Evolutionary conservation across 192 early-diverging fungal species (phyloP).

Genomic region (Obelidium mucronatum): DNA sequence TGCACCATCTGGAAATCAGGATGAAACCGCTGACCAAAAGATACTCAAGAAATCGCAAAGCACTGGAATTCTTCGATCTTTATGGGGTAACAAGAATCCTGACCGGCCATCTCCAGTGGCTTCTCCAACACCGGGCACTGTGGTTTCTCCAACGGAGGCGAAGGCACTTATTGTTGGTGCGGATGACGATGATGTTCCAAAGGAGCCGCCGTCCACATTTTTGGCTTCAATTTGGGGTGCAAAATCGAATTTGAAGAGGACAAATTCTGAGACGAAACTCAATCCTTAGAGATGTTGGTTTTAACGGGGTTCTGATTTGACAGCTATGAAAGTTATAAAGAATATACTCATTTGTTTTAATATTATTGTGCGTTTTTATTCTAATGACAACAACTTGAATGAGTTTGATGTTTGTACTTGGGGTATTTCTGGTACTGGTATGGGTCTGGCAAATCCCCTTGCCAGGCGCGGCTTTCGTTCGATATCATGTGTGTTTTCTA

Average conservation of each 20-base stretch:
- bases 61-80: conserved; percentile 26
- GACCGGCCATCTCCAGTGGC: neutral
- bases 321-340: no score
- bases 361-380: neutral
- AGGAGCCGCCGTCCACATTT: conserved; percentile 20
- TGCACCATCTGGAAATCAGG: neutral
- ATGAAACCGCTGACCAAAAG: neutral
- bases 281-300: no score
- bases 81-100: neutral
- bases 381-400: conserved; percentile 4
- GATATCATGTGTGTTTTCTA: neutral
- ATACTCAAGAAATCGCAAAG: conserved; percentile 12
- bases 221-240: conserved; percentile 33
- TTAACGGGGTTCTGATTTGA: no score
- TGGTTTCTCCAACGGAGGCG: neutral
- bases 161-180: conserved; percentile 14
- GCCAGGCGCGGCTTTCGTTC: conserved; percentile 2
- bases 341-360: no score
- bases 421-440: conserved; percentile 1
- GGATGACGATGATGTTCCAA: conserved; percentile 24
- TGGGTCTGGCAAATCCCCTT: conserved; percentile 27
- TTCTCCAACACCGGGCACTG: neutral
- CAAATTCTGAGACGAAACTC: conserved; percentile 13
- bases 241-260: conserved; percentile 23
- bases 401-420: conserved; percentile 1